These are phyloP conservation scores for Microdochium nivale DNA, from an alignment of 2,329 filamentous ascomycete genomes.

Conservation along the genomic window DNA sequence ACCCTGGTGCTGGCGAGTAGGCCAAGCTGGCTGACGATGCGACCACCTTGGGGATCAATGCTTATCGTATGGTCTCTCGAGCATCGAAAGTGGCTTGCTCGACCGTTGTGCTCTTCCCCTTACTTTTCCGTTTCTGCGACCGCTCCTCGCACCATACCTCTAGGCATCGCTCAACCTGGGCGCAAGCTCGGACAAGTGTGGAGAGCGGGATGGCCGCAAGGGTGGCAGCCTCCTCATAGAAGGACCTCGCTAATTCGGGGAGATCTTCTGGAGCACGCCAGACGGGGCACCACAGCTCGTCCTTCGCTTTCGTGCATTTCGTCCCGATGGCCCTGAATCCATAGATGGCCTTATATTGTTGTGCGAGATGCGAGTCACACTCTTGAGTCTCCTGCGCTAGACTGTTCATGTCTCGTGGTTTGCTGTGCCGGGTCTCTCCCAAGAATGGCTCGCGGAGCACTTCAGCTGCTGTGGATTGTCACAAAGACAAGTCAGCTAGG, in stretches of 20 bases:
- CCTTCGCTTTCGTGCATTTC: conserved; percentile 7
- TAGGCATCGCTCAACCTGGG: conserved; percentile 26
- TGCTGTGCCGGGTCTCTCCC: background rate
- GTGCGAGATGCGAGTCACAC: conserved; percentile 5
- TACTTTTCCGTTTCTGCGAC: conserved; percentile 8
- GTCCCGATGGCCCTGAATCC: conserved; percentile 11
- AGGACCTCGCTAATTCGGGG: conserved; percentile 26
- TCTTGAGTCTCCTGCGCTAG: conserved; percentile 1
- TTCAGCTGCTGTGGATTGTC: conserved; percentile 2
- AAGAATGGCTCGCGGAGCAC: conserved; percentile 1
- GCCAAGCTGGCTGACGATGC: no score
- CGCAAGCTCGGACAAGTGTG: conserved; percentile 25
- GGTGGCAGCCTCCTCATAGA: conserved; percentile 33
- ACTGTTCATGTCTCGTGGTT: background rate
- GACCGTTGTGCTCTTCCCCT: conserved; percentile 5
- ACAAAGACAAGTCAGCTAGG: conserved; percentile 2
- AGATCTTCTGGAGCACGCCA: conserved; percentile 32
- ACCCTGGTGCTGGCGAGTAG: no score
- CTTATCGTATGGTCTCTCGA: background rate
- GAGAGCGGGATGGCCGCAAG: conserved; percentile 24
- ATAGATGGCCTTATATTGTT: conserved; percentile 12
- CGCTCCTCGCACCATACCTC: conserved; percentile 21
- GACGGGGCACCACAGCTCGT: conserved; percentile 18
- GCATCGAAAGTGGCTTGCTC: background rate
- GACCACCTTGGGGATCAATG: background rate